Evolutionary conservation across 345 rosid genomes (phyloP).

Genomic region (Gossypium ekmanianum): DNA sequence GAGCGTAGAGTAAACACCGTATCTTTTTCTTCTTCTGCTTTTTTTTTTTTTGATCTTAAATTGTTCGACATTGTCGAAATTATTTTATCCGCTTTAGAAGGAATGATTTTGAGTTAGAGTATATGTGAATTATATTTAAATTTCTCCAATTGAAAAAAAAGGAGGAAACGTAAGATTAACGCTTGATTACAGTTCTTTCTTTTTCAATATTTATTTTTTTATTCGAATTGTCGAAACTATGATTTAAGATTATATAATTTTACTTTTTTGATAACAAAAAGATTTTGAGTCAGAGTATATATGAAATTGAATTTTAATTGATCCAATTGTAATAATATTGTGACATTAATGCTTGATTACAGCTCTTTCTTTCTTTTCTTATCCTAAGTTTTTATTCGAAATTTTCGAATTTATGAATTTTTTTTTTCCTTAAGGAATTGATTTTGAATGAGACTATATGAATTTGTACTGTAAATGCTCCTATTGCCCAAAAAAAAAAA

Average conservation of each 20-base stretch:
- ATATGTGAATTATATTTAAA: not conserved
- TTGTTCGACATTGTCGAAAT: not conserved
- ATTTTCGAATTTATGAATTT: not conserved
- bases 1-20: slow-evolving; percentile 71
- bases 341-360: too few species aligned
- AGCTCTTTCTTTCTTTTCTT: not conserved
- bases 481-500: not conserved
- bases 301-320: too few species aligned
- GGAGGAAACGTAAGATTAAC: too few species aligned
- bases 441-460: not conserved
- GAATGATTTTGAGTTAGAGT: not conserved
- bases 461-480: not conserved
- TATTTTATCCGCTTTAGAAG: too few species aligned
- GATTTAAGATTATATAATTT: too few species aligned
- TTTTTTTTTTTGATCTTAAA: not conserved
- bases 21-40: not conserved
- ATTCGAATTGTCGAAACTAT: too few species aligned
- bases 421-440: not conserved
- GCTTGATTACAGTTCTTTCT: too few species aligned
- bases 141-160: not conserved
- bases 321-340: too few species aligned
- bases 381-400: not conserved
- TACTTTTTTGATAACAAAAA: too few species aligned
- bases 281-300: too few species aligned
- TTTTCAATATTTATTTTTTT: too few species aligned